These are phyloP conservation scores for Phytophthora europaea DNA, from an alignment of 352 stramenopile species.

Conservation along the genomic window DNA sequence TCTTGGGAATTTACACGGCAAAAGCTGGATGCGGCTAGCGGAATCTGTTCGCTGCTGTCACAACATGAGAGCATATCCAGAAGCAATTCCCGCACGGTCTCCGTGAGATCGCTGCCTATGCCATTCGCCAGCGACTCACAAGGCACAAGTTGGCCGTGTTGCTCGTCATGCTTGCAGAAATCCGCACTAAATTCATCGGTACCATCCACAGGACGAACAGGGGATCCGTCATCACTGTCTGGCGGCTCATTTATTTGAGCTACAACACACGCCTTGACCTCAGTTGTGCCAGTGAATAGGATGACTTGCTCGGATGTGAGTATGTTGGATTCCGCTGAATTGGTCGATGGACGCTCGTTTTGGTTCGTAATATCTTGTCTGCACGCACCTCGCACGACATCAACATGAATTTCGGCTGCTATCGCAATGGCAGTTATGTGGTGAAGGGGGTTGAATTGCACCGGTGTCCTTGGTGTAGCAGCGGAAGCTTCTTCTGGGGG, in stretches of 20 bases:
- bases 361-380: background rate
- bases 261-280: slow-evolving; percentile 12
- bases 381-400: slow-evolving; percentile 2
- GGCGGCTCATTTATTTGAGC: background rate
- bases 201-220: background rate
- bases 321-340: background rate
- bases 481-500: slow-evolving; percentile 21
- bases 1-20: slow-evolving; percentile 1
- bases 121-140: slow-evolving; percentile 13
- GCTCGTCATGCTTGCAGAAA: slow-evolving; percentile 21
- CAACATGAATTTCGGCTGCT: slow-evolving; percentile 21
- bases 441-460: slow-evolving; percentile 40
- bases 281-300: slow-evolving; percentile 16
- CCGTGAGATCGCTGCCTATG: background rate
- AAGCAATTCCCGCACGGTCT: slow-evolving; percentile 12
- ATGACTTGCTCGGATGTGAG: slow-evolving; percentile 25
- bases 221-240: background rate
- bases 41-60: slow-evolving; percentile 23
- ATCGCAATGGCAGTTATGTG: slow-evolving; percentile 54
- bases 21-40: slow-evolving; percentile 9
- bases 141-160: slow-evolving; percentile 15
- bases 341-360: background rate
- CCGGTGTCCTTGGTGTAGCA: slow-evolving; percentile 1
- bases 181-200: slow-evolving; percentile 11
- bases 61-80: slow-evolving; percentile 26